Base-by-base conservation (phyloP, 441 rosid species). In the Melastoma candidum region DNA sequence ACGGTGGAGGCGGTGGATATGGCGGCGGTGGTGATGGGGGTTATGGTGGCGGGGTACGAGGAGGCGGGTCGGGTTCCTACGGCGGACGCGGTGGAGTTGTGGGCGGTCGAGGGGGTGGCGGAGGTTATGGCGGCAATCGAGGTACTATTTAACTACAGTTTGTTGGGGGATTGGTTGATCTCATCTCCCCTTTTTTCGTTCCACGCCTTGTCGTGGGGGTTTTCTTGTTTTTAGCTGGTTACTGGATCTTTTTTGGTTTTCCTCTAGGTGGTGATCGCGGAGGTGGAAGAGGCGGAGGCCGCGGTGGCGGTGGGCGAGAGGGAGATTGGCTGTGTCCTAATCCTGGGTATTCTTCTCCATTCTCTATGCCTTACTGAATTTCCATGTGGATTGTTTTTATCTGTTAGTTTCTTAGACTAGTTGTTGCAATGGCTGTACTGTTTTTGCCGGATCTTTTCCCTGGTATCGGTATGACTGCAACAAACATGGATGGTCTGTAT, bases 271-370 rank as follows among this genome's bases (percentile, higher is more conserved):
- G 87, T 54, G 92, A 84, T 72, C 92, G 96, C 5, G 89, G 94
- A 61, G 82, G 84, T 12, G 66, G 78, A 27, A 64, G 65, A 22
- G 50, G 68, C 12, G 85, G 96, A 3, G 86, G 95, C 36, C 78
- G 96, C 7, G 84, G 84, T 36, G 92, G 87, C 36, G 63, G 92
- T 17, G 96, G 98, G 13, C 72, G 96, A 65, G 96, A 87, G 26
- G 96, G 96, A 47, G 98, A 92, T 71, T 92, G 98, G 96, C 77
- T 75, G 55, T 92, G 98, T 58, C 95, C 98, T 12, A 85, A 85
- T 65, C 82, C 95, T n/a, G 69, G 93, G 98, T 90, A 66, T 65
- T 39, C 13, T 2, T 36, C 57, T 7, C 12, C 10, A 39, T 43
- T 49, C 46, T 48, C 41, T 25, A 27, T 29, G 3, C 45, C 39